Evolutionary conservation across 176 grass and related monocot genomes (phyloP).

Genomic region (Panicum miliaceum): DNA sequence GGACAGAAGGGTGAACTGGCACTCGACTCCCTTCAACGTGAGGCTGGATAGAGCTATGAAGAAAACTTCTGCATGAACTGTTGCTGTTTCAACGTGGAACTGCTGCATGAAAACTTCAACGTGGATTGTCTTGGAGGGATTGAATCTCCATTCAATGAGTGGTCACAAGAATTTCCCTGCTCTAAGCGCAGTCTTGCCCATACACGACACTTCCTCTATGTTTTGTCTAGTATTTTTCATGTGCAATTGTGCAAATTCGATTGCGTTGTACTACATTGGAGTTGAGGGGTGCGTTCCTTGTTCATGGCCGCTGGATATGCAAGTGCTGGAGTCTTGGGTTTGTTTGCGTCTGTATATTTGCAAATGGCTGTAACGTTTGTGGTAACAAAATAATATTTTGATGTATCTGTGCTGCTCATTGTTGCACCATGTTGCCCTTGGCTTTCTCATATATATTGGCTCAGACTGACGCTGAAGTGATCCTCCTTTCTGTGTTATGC

Average conservation of each 20-base stretch:
- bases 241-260: neutral
- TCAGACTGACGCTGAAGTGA: too few species aligned
- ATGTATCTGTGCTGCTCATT: too few species aligned
- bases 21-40: slow-evolving; percentile 62
- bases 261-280: slow-evolving; percentile 42
- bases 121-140: neutral
- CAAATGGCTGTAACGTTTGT: neutral
- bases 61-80: slow-evolving; percentile 42
- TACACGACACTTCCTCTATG: neutral
- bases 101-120: too few species aligned
- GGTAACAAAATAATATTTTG: neutral
- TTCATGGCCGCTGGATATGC: neutral
- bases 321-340: slow-evolving; percentile 13
- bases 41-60: slow-evolving; percentile 64
- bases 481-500: too few species aligned
- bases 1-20: slow-evolving; percentile 68
- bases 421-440: too few species aligned
- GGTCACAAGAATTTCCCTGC: neutral
- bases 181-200: neutral
- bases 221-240: slow-evolving; percentile 15
- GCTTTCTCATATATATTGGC: too few species aligned
- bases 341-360: slow-evolving; percentile 36
- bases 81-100: slow-evolving; percentile 17
- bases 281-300: neutral
- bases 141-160: neutral